These are phyloP conservation scores for Musa beccarii DNA, from an alignment of 176 grass and related monocot genomes.

Conservation along the genomic window DNA sequence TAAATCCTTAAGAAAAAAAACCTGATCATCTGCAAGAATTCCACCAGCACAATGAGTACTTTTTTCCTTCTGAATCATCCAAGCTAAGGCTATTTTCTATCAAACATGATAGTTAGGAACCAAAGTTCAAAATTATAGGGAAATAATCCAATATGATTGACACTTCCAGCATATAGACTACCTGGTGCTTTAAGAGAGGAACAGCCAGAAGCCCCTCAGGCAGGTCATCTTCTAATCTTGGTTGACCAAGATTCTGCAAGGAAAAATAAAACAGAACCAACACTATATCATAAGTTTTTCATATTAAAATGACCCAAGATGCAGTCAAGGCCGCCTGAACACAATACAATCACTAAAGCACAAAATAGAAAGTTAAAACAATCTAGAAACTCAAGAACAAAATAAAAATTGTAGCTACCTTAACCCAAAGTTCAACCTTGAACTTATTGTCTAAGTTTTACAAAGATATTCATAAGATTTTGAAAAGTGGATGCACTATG, in stretches of 20 bases:
- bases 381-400: not conserved
- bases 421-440: not conserved
- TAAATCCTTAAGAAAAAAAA: slow-evolving; percentile 27
- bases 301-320: not conserved
- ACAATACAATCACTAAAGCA: not conserved
- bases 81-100: slow-evolving; percentile 97
- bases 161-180: slow-evolving; percentile 16
- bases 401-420: not conserved
- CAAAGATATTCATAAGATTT: not conserved
- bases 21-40: slow-evolving; percentile 99
- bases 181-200: slow-evolving; percentile 88
- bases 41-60: slow-evolving; percentile 85
- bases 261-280: slow-evolving; percentile 15
- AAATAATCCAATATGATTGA: slow-evolving; percentile 10
- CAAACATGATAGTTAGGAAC: slow-evolving; percentile 24
- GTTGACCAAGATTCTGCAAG: slow-evolving; percentile 57
- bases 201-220: slow-evolving; percentile 71
- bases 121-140: slow-evolving; percentile 17
- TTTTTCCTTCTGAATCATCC: slow-evolving; percentile 97
- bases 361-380: not conserved
- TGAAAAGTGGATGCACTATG: not conserved
- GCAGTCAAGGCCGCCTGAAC: not conserved
- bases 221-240: slow-evolving; percentile 81
- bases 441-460: not conserved
- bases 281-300: slow-evolving; percentile 24